phyloP scores from a whole-genome alignment of 331 rosid genomes.

The Quercus lobata region DNA sequence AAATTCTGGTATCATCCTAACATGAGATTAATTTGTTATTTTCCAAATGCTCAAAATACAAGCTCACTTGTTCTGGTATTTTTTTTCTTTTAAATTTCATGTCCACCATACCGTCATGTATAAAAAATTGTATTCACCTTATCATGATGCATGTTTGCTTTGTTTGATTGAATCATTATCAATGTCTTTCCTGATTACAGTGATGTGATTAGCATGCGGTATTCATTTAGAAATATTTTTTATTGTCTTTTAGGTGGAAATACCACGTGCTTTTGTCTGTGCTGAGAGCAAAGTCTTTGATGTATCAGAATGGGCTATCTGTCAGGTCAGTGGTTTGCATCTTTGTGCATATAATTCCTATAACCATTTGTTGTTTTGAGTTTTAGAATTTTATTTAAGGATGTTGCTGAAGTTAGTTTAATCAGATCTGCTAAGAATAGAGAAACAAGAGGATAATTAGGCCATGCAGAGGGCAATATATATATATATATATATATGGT shows the following conservation, averaged over 20 bases:
- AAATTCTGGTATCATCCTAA: neutral
- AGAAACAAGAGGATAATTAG: neutral
- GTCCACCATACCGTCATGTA: no score
- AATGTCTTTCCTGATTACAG: neutral
- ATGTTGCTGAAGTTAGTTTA: neutral
- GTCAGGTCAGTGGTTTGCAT: constrained; percentile 70
- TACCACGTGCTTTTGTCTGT: constrained; percentile 96
- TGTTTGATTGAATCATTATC: neutral
- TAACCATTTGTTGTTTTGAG: neutral
- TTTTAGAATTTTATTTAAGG: neutral
- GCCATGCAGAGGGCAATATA: neutral
- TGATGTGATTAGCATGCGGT: neutral
- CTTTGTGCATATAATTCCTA: neutral
- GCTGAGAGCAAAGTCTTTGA: constrained; percentile 97
- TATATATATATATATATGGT: no score
- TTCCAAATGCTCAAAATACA: neutral
- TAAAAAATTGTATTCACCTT: no score
- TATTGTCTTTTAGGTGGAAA: constrained; percentile 62
- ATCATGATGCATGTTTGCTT: neutral
- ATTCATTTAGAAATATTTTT: neutral
- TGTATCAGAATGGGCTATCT: constrained; percentile 98
- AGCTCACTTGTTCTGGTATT: neutral
- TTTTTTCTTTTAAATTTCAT: neutral
- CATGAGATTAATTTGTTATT: neutral
- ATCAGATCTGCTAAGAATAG: constrained; percentile 1